Percentiles rank a stretch among this genome's conserved stretches.
Conservation (phyloP, 208 protist genomes). For the Leishmania turanica region DNA sequence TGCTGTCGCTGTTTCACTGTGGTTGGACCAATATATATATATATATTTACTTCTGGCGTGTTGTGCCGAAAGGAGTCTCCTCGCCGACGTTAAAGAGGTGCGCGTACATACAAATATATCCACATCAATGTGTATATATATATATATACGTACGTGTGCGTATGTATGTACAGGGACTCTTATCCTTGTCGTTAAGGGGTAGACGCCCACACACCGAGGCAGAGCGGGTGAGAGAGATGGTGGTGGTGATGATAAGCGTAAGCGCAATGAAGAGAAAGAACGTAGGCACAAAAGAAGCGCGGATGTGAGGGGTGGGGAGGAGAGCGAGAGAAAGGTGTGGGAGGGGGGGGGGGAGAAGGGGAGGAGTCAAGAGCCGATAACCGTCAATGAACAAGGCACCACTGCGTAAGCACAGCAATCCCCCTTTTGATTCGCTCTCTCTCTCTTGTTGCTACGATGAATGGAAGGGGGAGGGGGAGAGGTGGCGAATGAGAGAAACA, state of each 20-base stretch:
- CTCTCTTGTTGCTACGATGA: neutral
- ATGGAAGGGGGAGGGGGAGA: neutral
- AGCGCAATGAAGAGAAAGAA: neutral
- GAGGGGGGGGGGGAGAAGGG: too few species aligned
- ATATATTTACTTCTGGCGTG: too few species aligned
- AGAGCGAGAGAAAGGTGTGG: neutral
- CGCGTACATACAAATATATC: too few species aligned
- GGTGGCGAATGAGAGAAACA: too few species aligned
- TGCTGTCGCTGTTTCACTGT: too few species aligned
- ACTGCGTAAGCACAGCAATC: neutral
- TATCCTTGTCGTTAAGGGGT: neutral
- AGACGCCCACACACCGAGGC: neutral
- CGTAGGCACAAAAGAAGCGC: neutral
- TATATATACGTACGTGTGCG: neutral
- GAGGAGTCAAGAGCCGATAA: neutral
- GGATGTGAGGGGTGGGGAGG: neutral
- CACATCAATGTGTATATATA: too few species aligned
- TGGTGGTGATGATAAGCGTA: neutral
- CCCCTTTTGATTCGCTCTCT: neutral
- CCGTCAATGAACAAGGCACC: neutral
- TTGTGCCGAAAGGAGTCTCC: too few species aligned
- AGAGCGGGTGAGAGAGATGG: neutral
- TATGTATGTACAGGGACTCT: neutral
- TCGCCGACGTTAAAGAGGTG: too few species aligned
- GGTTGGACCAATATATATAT: too few species aligned